Percentiles rank a stretch among this genome's conserved stretches.
phyloP scores from a whole-genome alignment of 768 basidiomycete species.

The Podaxis rugospora region DNA sequence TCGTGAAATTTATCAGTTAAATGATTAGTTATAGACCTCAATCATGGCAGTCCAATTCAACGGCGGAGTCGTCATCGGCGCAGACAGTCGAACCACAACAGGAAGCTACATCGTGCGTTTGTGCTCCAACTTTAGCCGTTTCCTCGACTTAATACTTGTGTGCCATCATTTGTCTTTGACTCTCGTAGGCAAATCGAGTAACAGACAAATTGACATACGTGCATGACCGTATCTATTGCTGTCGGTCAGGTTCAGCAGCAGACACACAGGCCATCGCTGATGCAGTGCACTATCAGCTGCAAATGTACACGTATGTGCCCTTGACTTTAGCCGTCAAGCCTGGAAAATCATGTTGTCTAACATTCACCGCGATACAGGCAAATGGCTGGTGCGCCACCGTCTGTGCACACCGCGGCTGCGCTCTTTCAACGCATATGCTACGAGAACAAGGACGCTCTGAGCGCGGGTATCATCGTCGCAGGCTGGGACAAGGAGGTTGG shows the following conservation, averaged over 20 bases:
- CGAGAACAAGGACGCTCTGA: constrained; percentile 84
- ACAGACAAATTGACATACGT: constrained; percentile 97
- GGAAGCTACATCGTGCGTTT: constrained; percentile 88
- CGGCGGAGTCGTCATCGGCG: constrained; percentile 92
- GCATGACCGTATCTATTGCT: constrained; percentile 98
- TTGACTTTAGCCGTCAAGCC: constrained; percentile 1
- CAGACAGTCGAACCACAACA: constrained; percentile 95
- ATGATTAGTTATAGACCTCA: constrained; percentile 62
- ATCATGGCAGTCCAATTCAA: constrained; percentile 99
- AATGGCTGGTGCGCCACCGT: constrained; percentile 57
- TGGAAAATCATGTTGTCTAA: neutral
- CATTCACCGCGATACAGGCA: constrained; percentile 33
- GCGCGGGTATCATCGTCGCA: constrained; percentile 95
- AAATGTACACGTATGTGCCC: constrained; percentile 61
- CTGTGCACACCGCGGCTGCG: constrained; percentile 79
- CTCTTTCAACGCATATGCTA: constrained; percentile 89
- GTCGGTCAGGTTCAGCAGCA: constrained; percentile 96
- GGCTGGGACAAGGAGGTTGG: constrained; percentile 94
- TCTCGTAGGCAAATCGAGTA: constrained; percentile 84
- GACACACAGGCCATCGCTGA: constrained; percentile 98
- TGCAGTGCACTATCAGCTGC: constrained; percentile 77
- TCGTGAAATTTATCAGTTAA: neutral
- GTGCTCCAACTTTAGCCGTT: neutral
- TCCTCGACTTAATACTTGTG: neutral
- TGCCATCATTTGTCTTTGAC: constrained; percentile 4